Evolutionary conservation across 805 yeast species (phyloP), one percentile per base, ranked within the genome.

Genomic region (Lipomyces mesembrius): DNA sequence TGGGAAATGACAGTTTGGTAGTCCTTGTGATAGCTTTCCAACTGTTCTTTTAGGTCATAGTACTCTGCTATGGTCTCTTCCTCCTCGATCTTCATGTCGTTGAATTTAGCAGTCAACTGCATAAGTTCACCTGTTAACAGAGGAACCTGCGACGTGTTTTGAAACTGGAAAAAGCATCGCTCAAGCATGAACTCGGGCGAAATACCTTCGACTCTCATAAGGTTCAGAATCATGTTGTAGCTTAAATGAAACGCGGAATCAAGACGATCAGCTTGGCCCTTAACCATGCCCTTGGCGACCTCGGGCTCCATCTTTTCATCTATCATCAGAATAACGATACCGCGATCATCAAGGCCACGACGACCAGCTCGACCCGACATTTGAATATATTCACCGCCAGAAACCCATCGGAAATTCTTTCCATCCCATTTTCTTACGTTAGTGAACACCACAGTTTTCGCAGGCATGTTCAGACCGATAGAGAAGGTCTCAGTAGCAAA

Each of bases 281-380:
- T 94, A 27, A 95, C 99, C 99, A 95, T 95, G 1, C 98, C 98
- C 77, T 95, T 95, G 25, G 99, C 99, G 55, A 95, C 97, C 74
- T 93, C 96, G 3, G 99, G 99, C 78, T 95, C 99, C 99, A 95
- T 95, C 76, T 95, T 95, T 77, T 95, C 98, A 77, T 95, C 98
- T 77, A 95, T 92, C 99, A 95, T 95, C 95, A 95, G 91, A 72
- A 95, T 95, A 60, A 95, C 99, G 78, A 95, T 92, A 81, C 99
- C 99, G 78, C 99, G 89, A 78, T 95, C 99, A 84, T 95, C 99
- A 74, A 95, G 85, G 76, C 99, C 99, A 84, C 99, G 91, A 83
- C 99, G 93, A 74, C 99, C 99, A 27, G 99, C 99, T 79, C 99
- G 88, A 72, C 99, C 99, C 57, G 97, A 91, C 99, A 95, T 95